Conservation (phyloP, 345 rosid genomes). For the Citrus unshiu region DNA sequence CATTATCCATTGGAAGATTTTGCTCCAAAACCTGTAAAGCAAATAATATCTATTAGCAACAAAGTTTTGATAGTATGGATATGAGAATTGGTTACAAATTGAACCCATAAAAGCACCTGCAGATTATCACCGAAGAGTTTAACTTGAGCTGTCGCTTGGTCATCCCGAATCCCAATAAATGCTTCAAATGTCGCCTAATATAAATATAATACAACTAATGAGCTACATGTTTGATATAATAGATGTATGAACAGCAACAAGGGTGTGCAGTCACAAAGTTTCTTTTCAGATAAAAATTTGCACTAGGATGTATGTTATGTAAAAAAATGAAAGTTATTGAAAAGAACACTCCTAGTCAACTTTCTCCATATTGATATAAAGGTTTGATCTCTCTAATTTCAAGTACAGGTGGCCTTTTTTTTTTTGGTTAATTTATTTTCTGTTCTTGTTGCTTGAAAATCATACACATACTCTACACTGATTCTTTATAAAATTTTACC, state of each 20-base stretch:
- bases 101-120: slow-evolving; percentile 42
- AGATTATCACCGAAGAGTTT: slow-evolving; percentile 84
- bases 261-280: background rate
- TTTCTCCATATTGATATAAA: background rate
- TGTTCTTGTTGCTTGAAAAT: background rate
- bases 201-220: slow-evolving; percentile 3
- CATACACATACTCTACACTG: background rate
- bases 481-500: slow-evolving; percentile 37
- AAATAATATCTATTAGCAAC: slow-evolving; percentile 10
- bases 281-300: background rate
- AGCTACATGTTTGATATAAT: background rate
- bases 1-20: slow-evolving; percentile 79
- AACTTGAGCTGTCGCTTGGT: slow-evolving; percentile 74
- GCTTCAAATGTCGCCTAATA: slow-evolving; percentile 87
- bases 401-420: background rate
- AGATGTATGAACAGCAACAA: background rate
- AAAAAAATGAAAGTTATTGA: background rate
- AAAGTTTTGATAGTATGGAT: background rate
- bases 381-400: background rate
- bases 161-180: slow-evolving; percentile 83
- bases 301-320: background rate
- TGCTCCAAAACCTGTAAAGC: slow-evolving; percentile 63
- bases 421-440: background rate
- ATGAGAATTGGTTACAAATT: slow-evolving; percentile 4
- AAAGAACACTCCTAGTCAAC: background rate